Evolutionary conservation across 495 filamentous ascomycete species (phyloP).

Genomic region (Evansstolkia leycettana): DNA sequence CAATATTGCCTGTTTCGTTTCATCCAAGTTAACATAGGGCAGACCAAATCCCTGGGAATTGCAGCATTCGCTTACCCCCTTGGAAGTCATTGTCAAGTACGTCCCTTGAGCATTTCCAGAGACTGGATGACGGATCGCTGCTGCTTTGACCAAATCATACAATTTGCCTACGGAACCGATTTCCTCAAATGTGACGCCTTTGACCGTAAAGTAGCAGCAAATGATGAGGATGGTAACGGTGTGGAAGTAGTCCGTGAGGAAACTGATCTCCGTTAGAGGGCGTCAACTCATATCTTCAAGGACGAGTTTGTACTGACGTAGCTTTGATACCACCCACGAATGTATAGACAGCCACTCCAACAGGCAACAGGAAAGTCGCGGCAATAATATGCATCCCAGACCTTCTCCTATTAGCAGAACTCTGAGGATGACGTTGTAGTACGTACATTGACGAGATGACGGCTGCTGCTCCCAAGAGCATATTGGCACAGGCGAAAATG

Average conservation of each 20-base stretch:
- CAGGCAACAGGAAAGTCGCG: constrained; percentile 28
- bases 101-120: constrained; percentile 33
- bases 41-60: background rate
- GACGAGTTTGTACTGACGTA: constrained; percentile 17
- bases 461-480: constrained; percentile 29
- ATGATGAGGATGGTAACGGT: constrained; percentile 36
- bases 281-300: no score
- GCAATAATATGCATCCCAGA: constrained; percentile 35
- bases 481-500: constrained; percentile 30
- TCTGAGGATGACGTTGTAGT: constrained; percentile 1
- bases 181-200: constrained; percentile 24
- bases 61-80: constrained; percentile 24
- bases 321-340: constrained; percentile 37
- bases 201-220: constrained; percentile 33
- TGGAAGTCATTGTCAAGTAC: constrained; percentile 38
- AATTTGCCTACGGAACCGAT: constrained; percentile 30
- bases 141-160: constrained; percentile 34
- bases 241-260: constrained; percentile 34
- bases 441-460: constrained; percentile 24
- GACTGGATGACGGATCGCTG: constrained; percentile 27
- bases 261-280: constrained; percentile 11
- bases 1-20: constrained; percentile 22
- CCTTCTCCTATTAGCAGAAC: constrained; percentile 9
- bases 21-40: background rate
- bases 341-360: constrained; percentile 32